These are phyloP conservation scores for Ophiognomonia clavigignenti-juglandacearum DNA, from an alignment of 2,329 filamentous ascomycete species.

Conservation along the genomic window DNA sequence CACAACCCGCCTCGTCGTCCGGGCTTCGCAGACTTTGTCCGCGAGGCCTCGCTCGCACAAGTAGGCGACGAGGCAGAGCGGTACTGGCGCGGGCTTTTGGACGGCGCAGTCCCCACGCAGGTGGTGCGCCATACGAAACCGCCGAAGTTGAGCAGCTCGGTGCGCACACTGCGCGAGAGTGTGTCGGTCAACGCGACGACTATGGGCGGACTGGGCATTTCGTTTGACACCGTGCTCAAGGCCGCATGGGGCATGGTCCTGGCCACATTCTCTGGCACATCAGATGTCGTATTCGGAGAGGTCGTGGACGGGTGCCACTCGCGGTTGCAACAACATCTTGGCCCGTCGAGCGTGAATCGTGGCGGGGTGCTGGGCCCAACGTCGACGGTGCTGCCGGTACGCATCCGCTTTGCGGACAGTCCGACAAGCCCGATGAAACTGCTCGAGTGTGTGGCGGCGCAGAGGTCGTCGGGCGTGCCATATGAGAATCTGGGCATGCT, in stretches of 20 bases:
- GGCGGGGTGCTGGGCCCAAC: slow-evolving; percentile 42
- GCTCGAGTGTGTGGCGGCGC: slow-evolving; percentile 42
- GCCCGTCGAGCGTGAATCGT: slow-evolving; percentile 49
- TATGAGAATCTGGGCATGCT: slow-evolving; percentile 47
- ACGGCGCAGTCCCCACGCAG: slow-evolving; percentile 42
- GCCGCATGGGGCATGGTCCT: slow-evolving; percentile 54
- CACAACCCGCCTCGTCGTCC: slow-evolving; percentile 30
- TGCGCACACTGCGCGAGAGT: slow-evolving; percentile 35
- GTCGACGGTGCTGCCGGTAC: slow-evolving; percentile 43
- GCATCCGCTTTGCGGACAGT: slow-evolving; percentile 39
- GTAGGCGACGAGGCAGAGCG: slow-evolving; percentile 31
- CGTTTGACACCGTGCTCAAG: slow-evolving; percentile 50
- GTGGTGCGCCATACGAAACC: slow-evolving; percentile 38
- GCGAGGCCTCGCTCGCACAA: slow-evolving; percentile 33
- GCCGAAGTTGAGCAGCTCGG: slow-evolving; percentile 30
- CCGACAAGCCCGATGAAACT: slow-evolving; percentile 43
- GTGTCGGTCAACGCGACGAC: slow-evolving; percentile 36
- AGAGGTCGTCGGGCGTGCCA: slow-evolving; percentile 41
- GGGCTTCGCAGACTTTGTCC: slow-evolving; percentile 44
- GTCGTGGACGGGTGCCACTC: slow-evolving; percentile 43
- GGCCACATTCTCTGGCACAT: slow-evolving; percentile 40
- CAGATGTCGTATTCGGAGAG: slow-evolving; percentile 54
- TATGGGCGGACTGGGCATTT: slow-evolving; percentile 35
- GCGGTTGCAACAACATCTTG: slow-evolving; percentile 23
- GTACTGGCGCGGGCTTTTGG: slow-evolving; percentile 32